Percentiles rank a stretch among this genome's conserved stretches.
phyloP scores from a whole-genome alignment of 306 rosid genomes.

The Vigna reflexopilosa region DNA sequence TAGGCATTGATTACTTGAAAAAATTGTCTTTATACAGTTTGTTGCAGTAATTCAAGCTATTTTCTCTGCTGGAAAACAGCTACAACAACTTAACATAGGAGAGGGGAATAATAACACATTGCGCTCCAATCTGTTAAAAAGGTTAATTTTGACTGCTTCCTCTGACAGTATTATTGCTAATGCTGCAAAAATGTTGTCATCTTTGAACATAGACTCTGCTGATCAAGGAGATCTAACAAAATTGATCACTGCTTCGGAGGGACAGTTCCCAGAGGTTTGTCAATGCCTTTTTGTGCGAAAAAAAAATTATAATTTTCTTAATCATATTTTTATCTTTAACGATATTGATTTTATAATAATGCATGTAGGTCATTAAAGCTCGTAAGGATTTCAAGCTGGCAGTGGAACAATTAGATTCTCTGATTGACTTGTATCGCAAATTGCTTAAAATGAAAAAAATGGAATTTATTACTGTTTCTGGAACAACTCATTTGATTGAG shows the following conservation, averaged over 20 bases:
- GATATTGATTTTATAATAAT: constrained; percentile 35
- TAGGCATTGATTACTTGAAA: constrained; percentile 42
- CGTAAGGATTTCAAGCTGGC: constrained; percentile 67
- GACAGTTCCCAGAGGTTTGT: constrained; percentile 79
- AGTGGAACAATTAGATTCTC: constrained; percentile 68
- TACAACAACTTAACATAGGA: constrained; percentile 72
- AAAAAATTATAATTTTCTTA: constrained; percentile 35
- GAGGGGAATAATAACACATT: constrained; percentile 50
- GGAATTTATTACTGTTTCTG: constrained; percentile 83
- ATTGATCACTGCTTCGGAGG: constrained; percentile 62
- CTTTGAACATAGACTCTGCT: constrained; percentile 81
- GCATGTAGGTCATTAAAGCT: constrained; percentile 66
- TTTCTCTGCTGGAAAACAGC: constrained; percentile 80
- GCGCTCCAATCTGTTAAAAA: constrained; percentile 68
- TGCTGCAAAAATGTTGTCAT: constrained; percentile 83
- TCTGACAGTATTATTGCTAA: constrained; percentile 65
- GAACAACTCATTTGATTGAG: constrained; percentile 91
- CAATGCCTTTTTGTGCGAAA: constrained; percentile 21
- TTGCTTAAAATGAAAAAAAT: constrained; percentile 68
- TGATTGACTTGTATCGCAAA: constrained; percentile 74
- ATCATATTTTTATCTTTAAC: constrained; percentile 14
- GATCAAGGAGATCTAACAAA: constrained; percentile 73
- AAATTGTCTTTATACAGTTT: constrained; percentile 59
- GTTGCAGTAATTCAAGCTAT: constrained; percentile 85
- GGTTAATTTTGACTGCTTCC: constrained; percentile 74